Evolutionary conservation across 345 rosid genomes (phyloP).

Genomic region (Erodium maritimum): DNA sequence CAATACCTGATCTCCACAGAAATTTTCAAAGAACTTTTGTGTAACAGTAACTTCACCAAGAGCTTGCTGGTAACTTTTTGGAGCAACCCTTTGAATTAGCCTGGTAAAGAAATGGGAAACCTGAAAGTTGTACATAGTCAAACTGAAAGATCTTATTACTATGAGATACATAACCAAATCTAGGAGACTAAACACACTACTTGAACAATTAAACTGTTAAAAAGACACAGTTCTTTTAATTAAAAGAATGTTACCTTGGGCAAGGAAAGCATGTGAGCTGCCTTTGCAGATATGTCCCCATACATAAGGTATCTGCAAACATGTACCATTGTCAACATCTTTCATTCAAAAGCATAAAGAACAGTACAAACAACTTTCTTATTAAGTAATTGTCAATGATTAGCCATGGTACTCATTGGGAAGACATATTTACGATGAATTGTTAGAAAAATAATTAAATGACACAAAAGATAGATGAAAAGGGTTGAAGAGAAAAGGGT

Average conservation of each 20-base stretch:
- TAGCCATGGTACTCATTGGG: background rate
- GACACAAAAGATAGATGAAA: background rate
- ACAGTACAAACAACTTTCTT: background rate
- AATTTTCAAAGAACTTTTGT: conserved; percentile 77
- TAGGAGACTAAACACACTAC: background rate
- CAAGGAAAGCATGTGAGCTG: conserved; percentile 73
- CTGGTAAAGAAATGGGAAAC: conserved; percentile 77
- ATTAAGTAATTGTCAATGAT: background rate
- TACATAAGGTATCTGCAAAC: conserved; percentile 68
- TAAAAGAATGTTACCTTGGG: conserved; percentile 49
- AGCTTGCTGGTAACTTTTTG: conserved; percentile 96
- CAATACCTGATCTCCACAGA: conserved; percentile 88
- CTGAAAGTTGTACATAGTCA: conserved; percentile 25
- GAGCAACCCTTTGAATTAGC: conserved; percentile 85
- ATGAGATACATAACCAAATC: background rate
- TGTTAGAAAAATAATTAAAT: too few species aligned
- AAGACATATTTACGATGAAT: background rate
- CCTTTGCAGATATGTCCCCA: conserved; percentile 81
- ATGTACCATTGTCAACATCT: background rate
- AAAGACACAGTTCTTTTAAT: background rate
- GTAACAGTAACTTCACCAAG: conserved; percentile 80
- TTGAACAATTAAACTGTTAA: conserved; percentile 3
- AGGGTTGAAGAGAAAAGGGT: conserved; percentile 2
- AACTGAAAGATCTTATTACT: background rate
- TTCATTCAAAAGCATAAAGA: background rate